Conservation (phyloP, 768 basidiomycete genomes). For the Myochromella boudieri region DNA sequence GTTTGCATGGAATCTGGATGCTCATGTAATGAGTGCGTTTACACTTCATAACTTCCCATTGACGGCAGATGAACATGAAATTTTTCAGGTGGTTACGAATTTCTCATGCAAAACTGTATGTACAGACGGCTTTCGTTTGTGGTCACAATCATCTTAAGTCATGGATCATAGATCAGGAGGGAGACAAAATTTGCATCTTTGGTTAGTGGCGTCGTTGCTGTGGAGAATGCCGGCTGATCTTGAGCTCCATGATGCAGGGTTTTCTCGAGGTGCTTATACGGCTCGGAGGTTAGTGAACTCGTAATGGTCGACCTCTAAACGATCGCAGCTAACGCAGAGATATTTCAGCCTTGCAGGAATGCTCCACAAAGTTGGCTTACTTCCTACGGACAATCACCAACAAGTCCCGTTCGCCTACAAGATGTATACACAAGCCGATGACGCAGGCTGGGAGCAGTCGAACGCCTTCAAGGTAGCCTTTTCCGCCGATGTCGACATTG, state of each 20-base stretch:
- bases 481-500: conserved; percentile 50
- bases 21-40: conserved; percentile 47
- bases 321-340: neutral
- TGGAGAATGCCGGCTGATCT: neutral
- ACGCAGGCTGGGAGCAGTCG: conserved; percentile 46
- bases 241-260: conserved; percentile 28
- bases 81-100: conserved; percentile 49
- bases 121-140: neutral
- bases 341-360: conserved; percentile 44
- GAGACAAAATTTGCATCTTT: conserved; percentile 64
- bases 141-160: neutral
- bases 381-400: conserved; percentile 47
- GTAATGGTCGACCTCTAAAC: neutral
- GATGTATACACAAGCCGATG: conserved; percentile 56
- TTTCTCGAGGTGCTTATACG: conserved; percentile 67
- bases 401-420: conserved; percentile 66
- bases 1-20: conserved; percentile 48
- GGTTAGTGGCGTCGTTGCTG: conserved; percentile 29
- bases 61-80: neutral
- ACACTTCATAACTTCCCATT: neutral
- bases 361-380: conserved; percentile 51
- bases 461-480: conserved; percentile 58
- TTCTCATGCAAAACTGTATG: conserved; percentile 56
- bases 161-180: conserved; percentile 36
- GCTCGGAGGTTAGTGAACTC: conserved; percentile 41